Base-by-base conservation (phyloP, 192 early-diverging fungal species). In the Coemansia aciculifera region DNA sequence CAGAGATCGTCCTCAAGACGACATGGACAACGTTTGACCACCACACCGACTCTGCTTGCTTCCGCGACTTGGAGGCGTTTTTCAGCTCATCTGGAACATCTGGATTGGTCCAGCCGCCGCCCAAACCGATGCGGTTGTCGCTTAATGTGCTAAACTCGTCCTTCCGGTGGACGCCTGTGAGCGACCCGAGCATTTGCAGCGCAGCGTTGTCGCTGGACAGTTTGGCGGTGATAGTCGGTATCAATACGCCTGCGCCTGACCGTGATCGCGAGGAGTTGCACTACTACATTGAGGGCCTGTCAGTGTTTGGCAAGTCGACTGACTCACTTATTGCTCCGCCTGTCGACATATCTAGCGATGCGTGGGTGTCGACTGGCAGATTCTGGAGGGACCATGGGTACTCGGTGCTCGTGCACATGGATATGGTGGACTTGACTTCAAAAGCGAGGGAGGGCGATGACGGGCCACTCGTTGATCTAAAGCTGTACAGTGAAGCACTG, bases 321-420 rank as follows among this genome's bases (percentile, higher is more conserved):
- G 80, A 77, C 59, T 72, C 72, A n/a, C 68, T 63, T 40, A 24
- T 70, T 0, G 21, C 59, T 2, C 59, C 66, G 10, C 57, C 80
- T 1, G 72, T 77, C 2, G 66, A 71, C 38, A 73, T 83, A 31
- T 72, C 80, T 15, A 83, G 69, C 57, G 80, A 83, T 43, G 75
- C 75, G 11, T 83, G 80, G 80, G 63, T 83, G 15, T 75, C 77
- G 15, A 84, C 81, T 9, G 74, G 81, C 17, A 56, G 77, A 34
- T 84, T 84, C 61, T 84, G 81, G 81, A 71, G 69, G 59, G 74
- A 72, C 59, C 73, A 84, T 32, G 77, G 81, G 0, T 84, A 76
- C 44, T 57, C 71, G 27, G 67, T 75, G 37, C 65, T 84, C 19
- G 56, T 84, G 27, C 81, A 84, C 34, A 79, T 77, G 77, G 81